Percentiles rank a stretch among this genome's conserved stretches.
phyloP scores from a whole-genome alignment of 192 early-diverging fungal genomes.

The Podila minutissima region DNA sequence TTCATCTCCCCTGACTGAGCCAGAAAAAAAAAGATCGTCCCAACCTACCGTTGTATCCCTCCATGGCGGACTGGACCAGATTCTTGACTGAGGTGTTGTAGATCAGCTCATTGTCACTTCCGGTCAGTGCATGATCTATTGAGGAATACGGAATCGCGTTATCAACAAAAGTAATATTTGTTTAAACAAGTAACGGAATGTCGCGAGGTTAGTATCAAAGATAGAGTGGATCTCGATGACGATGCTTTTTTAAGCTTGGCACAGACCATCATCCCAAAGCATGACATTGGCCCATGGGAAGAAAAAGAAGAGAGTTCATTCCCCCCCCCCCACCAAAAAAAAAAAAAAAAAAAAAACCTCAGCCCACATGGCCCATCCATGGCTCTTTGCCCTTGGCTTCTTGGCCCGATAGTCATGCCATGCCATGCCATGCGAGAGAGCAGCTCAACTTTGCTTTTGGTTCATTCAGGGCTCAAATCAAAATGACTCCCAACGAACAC shows the following conservation, averaged over 20 bases:
- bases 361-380: no score
- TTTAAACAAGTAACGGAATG: background rate
- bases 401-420: no score
- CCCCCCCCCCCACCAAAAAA: no score
- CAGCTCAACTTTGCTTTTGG: no score
- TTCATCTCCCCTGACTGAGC: background rate
- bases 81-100: conserved; percentile 52
- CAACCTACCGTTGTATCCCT: conserved; percentile 89
- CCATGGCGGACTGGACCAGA: conserved; percentile 73
- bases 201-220: background rate
- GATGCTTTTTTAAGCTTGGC: background rate
- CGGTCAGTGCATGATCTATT: conserved; percentile 45
- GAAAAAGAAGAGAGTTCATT: no score
- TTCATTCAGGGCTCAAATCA: no score
- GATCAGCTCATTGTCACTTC: conserved; percentile 52
- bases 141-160: background rate
- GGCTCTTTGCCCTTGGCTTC: no score
- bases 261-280: background rate
- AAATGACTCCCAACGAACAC: no score
- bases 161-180: background rate
- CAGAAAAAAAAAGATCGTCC: background rate
- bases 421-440: background rate
- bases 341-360: no score
- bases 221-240: no score
- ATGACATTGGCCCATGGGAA: no score